Base-by-base conservation (phyloP, 2,329 filamentous ascomycete species). In the Monilinia fructigena region DNA sequence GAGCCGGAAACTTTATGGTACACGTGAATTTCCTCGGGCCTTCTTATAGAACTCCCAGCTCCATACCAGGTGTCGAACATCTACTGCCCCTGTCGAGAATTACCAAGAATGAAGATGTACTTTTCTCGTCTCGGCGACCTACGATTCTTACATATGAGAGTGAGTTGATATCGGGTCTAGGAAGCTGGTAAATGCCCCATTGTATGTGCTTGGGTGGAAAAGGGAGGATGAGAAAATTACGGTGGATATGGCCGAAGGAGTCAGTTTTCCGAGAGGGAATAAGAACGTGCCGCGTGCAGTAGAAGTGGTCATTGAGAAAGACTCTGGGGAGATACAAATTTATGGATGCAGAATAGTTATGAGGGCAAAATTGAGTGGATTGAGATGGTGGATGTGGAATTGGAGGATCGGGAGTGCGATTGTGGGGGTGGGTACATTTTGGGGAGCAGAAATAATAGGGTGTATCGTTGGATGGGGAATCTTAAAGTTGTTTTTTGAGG, bases 1-100 rank as follows among this genome's bases (percentile, higher is more conserved):
- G 84, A 2, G 85, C 85, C 18, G 95, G 95, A 38, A 98, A 98
- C 79, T 98, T 97, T 82, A 99, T 99, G 95, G 81, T 98, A 23
- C 89, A 91, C 56, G 80, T 97, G 20, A 85, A 87, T 68, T 84
- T 97, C 62, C 83, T 91, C 60, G 82, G 82, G 35, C 78, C 79
- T 31, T 77, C 78, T 31, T 77, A 78, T 11, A 76, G 73, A 4
- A 77, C 75, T 65, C 68, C 75, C 63, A 73, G 71, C 38, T 75
- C 72, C 38, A 72, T 73, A 47, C 11, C 74, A 78, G 65, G 68
- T 72, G 14, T 61, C 28, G 58, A 61, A 26, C 31, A 61, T 26
- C 45, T 65, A 47, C 42, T 58, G 3, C 63, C 63, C 52, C 35
- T 60, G 7, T 52, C 54, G 18, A 40, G 55, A 38, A 60, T 52